Evolutionary conservation across 1,284 basidiomycete genomes (phyloP), one percentile per base, ranked within the genome.

Genomic region (Pseudozyma sp.): DNA sequence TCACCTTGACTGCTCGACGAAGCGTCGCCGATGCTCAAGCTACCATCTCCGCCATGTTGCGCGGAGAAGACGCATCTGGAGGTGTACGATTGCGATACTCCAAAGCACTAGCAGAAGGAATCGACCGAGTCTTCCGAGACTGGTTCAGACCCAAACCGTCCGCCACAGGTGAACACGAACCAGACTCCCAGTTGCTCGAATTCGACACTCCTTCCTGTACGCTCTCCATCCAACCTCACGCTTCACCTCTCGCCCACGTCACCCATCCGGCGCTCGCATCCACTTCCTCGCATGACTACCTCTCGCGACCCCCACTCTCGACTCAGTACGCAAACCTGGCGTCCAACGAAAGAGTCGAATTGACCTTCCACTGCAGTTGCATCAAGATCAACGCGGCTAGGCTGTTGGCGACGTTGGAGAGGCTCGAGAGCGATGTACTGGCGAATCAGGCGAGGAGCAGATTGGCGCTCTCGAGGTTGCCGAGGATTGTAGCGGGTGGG

Each of bases 71-170:
- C 9, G 6, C 43, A 8, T 19, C 43, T 19, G 50, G 31, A 1
- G 63, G 62, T 37, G 40, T 42, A 16, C 70, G 70, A 2, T 31
- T 78, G 52, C 49, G 76, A 4, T 78, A 60, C 53, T 72, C 78
- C 9, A 77, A 72, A 33, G 58, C 60, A 0, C 64, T 80, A 5
- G 78, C 76, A 1, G 77, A 80, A 49, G 78, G 78, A 0, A 55
- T 80, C 0, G 78, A 80, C 42, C 57, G 78, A 6, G 76, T 80
- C 4, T 80, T 77, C 46, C 52, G 78, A 17, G 72, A 78, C 43
- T 80, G 73, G 73, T 79, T 79, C 75, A 49, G 39, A 29, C 54
- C 75, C 11, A 48, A 56, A 19, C 31, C 33, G 7, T 19, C 29
- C n/a, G 5, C 62, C 17, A 1, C 42, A 16, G 10, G 33, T 2